phyloP scores from a whole-genome alignment of 2,329 filamentous ascomycete species.

The Cercospora sojina region DNA sequence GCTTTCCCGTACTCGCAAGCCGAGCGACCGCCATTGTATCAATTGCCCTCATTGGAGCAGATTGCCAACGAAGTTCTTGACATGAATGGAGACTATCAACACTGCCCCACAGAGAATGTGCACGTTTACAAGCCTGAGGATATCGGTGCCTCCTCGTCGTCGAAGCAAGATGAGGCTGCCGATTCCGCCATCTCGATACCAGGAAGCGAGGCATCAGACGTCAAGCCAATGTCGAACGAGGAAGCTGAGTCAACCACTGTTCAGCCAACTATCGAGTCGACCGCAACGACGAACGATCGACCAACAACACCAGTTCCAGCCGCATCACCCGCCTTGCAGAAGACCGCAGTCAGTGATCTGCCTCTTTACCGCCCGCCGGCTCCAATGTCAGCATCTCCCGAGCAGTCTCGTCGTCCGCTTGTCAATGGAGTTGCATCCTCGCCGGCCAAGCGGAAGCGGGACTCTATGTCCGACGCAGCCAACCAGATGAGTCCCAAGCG shows the following conservation, averaged over 20 bases:
- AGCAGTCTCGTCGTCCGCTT: slow-evolving; percentile 29
- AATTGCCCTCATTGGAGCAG: slow-evolving; percentile 38
- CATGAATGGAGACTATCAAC: slow-evolving; percentile 35
- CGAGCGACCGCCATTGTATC: slow-evolving; percentile 28
- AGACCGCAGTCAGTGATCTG: slow-evolving; percentile 21
- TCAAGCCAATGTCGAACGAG: slow-evolving; percentile 8
- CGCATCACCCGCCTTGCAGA: slow-evolving; percentile 17
- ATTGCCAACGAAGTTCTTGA: slow-evolving; percentile 40
- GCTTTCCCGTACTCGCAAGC: slow-evolving; percentile 29
- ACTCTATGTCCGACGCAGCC: slow-evolving; percentile 19
- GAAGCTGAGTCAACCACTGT: not conserved
- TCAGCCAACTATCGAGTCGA: slow-evolving; percentile 13
- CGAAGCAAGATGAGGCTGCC: slow-evolving; percentile 33
- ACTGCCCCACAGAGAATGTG: slow-evolving; percentile 18
- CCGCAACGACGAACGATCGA: not conserved
- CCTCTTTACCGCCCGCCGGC: slow-evolving; percentile 35
- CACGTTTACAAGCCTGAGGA: slow-evolving; percentile 25
- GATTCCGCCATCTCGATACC: slow-evolving; percentile 35
- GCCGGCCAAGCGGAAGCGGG: slow-evolving; percentile 29
- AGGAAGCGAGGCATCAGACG: slow-evolving; percentile 25
- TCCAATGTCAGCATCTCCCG: slow-evolving; percentile 33
- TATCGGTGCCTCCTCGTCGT: slow-evolving; percentile 15
- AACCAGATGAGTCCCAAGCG: slow-evolving; percentile 13
- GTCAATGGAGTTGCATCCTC: slow-evolving; percentile 15
- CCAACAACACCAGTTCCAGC: not conserved